These are phyloP conservation scores for Suillus americanus DNA, from an alignment of 768 basidiomycete genomes.

Conservation along the genomic window DNA sequence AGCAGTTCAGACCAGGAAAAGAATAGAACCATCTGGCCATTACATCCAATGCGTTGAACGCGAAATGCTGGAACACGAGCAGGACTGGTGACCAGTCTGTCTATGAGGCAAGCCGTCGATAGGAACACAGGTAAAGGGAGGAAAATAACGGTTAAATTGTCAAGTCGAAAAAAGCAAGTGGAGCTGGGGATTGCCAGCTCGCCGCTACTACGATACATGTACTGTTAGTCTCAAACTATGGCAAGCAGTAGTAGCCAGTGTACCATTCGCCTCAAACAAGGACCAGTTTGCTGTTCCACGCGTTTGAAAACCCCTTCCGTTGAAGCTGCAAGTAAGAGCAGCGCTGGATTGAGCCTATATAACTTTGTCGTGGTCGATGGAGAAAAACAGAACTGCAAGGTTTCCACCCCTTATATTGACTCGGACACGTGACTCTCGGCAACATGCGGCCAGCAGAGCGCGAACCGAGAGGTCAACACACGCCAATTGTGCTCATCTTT, in stretches of 20 bases:
- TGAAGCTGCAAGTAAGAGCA: slow-evolving; percentile 6
- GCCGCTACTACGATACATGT: background rate
- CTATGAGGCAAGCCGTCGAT: no score
- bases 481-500: slow-evolving; percentile 1
- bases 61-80: no score
- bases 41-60: no score
- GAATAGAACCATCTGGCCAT: no score
- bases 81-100: no score
- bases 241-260: slow-evolving; percentile 51
- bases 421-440: slow-evolving; percentile 24
- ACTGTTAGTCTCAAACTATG: slow-evolving; percentile 52
- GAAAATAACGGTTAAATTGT: no score
- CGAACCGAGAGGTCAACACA: background rate
- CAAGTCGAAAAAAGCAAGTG: no score
- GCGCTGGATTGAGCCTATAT: slow-evolving; percentile 20
- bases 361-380: slow-evolving; percentile 23
- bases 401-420: slow-evolving; percentile 10
- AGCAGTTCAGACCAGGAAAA: no score
- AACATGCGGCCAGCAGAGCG: background rate
- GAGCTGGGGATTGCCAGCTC: no score
- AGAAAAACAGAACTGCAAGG: slow-evolving; percentile 6
- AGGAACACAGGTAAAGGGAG: no score
- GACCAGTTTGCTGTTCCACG: slow-evolving; percentile 44
- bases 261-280: slow-evolving; percentile 76
- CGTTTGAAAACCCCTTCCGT: slow-evolving; percentile 20